phyloP scores from a whole-genome alignment of 805 yeast species.

The Candida quercuum region DNA sequence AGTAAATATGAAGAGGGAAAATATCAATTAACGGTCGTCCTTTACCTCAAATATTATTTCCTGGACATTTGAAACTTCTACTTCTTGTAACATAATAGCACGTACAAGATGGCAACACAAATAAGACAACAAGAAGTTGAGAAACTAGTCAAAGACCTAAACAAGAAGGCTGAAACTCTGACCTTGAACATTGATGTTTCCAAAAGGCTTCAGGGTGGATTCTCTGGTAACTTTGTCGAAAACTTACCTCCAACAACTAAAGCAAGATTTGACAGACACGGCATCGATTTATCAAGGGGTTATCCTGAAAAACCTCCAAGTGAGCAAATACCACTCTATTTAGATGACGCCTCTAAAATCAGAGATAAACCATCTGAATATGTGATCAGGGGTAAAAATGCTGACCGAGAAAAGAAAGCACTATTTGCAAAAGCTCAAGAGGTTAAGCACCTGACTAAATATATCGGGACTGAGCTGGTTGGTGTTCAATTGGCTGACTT shows the following conservation, averaged over 20 bases:
- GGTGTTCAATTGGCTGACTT: slow-evolving; percentile 41
- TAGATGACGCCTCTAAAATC: slow-evolving; percentile 35
- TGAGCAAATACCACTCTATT: slow-evolving; percentile 29
- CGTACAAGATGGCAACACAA: background rate
- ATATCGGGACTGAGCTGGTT: slow-evolving; percentile 44
- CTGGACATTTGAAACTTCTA: no score
- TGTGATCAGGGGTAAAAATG: slow-evolving; percentile 30
- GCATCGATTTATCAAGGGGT: slow-evolving; percentile 32
- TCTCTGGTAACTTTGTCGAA: slow-evolving; percentile 8
- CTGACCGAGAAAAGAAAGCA: slow-evolving; percentile 39
- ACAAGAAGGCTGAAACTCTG: background rate
- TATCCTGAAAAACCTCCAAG: slow-evolving; percentile 32
- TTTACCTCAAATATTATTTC: background rate
- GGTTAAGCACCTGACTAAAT: slow-evolving; percentile 38
- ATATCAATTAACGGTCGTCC: no score
- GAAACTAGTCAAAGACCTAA: background rate
- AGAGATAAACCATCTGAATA: slow-evolving; percentile 29
- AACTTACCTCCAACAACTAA: slow-evolving; percentile 22
- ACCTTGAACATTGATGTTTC: background rate
- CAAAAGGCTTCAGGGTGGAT: slow-evolving; percentile 8
- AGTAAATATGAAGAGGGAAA: no score
- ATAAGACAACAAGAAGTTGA: background rate
- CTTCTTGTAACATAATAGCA: no score
- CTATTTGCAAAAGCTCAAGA: slow-evolving; percentile 35
- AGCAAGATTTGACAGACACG: slow-evolving; percentile 28